These are phyloP conservation scores for Puccinia sorghi DNA, from an alignment of 1,284 basidiomycete genomes.

Conservation along the genomic window DNA sequence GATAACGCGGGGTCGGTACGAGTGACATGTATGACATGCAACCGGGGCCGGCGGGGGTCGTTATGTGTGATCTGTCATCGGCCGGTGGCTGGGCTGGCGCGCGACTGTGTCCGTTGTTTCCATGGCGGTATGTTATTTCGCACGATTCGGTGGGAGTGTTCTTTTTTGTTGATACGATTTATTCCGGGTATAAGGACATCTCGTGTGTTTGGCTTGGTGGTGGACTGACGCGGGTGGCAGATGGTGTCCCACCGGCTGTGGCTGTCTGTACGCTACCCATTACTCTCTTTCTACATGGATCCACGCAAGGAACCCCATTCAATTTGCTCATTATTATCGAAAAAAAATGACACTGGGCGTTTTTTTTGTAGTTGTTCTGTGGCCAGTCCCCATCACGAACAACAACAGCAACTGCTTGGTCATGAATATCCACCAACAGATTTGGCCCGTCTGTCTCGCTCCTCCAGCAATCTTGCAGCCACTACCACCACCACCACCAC, in stretches of 20 bases:
- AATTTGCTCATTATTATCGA: too few species aligned
- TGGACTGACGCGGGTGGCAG: not conserved
- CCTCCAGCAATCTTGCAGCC: not conserved
- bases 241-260: conserved; percentile 40
- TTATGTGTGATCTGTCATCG: conserved; percentile 42
- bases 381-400: not conserved
- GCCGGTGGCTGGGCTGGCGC: conserved; percentile 20
- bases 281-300: not conserved
- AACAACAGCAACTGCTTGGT: not conserved
- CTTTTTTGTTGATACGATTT: not conserved
- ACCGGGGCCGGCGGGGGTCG: not conserved
- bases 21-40: conserved; percentile 13
- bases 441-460: not conserved
- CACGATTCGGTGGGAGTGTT: not conserved
- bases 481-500: not conserved
- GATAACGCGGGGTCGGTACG: not conserved
- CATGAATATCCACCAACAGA: not conserved
- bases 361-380: too few species aligned
- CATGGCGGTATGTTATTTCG: conserved; percentile 32
- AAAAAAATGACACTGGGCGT: too few species aligned
- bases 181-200: conserved; percentile 16
- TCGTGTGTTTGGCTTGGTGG: conserved; percentile 38
- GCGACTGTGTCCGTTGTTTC: conserved; percentile 37
- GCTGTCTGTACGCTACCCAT: conserved; percentile 30
- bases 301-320: too few species aligned